These are phyloP conservation scores for Viridothelium virens DNA, from an alignment of 495 filamentous ascomycete genomes.

Conservation along the genomic window DNA sequence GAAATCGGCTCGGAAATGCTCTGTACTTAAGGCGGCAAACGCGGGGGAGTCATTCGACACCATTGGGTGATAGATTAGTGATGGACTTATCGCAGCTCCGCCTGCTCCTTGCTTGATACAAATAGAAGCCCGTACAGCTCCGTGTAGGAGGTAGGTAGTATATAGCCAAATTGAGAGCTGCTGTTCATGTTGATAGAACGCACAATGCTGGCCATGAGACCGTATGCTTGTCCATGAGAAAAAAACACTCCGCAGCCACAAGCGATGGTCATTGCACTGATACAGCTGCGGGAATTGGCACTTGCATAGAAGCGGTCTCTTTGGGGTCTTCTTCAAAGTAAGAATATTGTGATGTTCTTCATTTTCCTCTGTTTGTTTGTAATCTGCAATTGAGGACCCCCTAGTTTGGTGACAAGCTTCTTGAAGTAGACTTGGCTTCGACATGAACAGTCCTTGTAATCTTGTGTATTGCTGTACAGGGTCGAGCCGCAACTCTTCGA, in stretches of 20 bases:
- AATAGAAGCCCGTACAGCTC: neutral
- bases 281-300: neutral
- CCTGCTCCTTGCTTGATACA: neutral
- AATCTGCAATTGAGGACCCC: neutral
- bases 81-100: neutral
- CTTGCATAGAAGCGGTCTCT: neutral
- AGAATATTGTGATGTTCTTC: neutral
- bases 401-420: neutral
- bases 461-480: neutral
- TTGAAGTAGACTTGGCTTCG: neutral
- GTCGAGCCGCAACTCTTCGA: neutral
- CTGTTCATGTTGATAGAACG: neutral
- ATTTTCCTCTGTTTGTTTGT: neutral
- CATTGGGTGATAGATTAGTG: neutral
- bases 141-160: neutral
- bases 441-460: neutral
- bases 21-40: too few species aligned
- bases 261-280: neutral
- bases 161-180: neutral
- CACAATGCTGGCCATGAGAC: neutral
- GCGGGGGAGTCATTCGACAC: neutral
- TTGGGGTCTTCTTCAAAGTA: neutral
- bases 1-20: too few species aligned
- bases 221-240: neutral
- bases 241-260: neutral